Base-by-base conservation (phyloP, 2,329 filamentous ascomycete species). In the Hymenoscyphus repandus region DNA sequence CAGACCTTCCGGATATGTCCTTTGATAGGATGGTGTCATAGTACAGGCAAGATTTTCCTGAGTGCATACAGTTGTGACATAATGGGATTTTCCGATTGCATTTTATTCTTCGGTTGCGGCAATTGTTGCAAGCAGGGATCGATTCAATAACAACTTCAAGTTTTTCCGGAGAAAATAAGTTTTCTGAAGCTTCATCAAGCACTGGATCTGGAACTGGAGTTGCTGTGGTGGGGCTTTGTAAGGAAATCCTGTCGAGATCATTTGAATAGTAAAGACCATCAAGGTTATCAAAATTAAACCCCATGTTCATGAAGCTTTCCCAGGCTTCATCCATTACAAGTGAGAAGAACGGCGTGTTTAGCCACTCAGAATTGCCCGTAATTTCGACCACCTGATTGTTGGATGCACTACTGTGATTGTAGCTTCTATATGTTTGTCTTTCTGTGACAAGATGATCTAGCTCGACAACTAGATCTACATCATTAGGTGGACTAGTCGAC, bases 261-360 rank as follows among this genome's bases (percentile, higher is more conserved):
- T 27, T 11, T 9, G 27, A 10, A 30, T 22, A 6, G 18, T 30
- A 13, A 10, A 43, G 40, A 2, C 17, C 7, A 43, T 43, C 40
- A 27, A 27, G 7, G 18, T 43, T 43, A n/a, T 43, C 15, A 30
- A 43, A 43, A 11, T n/a, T n/a, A n/a, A 43, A 27, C n/a, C 27
- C 40, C 40, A 43, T 43, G 18, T 43, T 43, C 40, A 43, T 20
- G 27, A 43, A 43, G 18, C 27, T 22, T 30, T 43, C 40, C 40
- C 40, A 43, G n/a, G 40, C n/a, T 27, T 43, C 40, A n/a, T 43
- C 18, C 40, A n/a, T 20, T n/a, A 2, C 40, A 30, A 30, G 9
- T 27, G 18, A 22, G n/a, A 43, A 43, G 12, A 37, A 37, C 15
- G 12, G 34, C 34, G 15, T 37, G 34, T 30, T 11, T 12, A 30